Percentiles rank a stretch among this genome's conserved stretches.
Evolutionary conservation across 2,329 filamentous ascomycete species (phyloP).

Genomic region (Dactylonectria macrodidyma): DNA sequence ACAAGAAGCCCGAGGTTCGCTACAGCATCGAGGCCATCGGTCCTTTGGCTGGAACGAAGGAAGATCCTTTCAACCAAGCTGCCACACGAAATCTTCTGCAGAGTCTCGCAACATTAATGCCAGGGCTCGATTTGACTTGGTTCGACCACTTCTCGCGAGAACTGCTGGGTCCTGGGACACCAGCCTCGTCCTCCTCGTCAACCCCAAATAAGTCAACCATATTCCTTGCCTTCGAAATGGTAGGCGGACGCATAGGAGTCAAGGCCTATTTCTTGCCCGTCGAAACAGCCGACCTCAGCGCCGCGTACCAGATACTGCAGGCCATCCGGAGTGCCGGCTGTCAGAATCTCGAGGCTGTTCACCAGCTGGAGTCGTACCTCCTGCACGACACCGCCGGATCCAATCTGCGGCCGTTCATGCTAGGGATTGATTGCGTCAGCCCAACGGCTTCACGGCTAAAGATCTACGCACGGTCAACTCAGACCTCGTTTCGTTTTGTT

Average conservation of each 20-base stretch:
- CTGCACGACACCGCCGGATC: not conserved
- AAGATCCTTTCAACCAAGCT: constrained; percentile 44
- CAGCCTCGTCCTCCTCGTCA: too few species aligned
- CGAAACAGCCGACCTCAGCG: not conserved
- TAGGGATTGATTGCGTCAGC: constrained; percentile 53
- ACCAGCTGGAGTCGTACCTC: constrained; percentile 13
- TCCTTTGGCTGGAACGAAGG: constrained; percentile 43
- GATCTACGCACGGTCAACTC: constrained; percentile 52
- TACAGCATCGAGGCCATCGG: constrained; percentile 54
- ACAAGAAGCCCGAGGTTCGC: constrained; percentile 46
- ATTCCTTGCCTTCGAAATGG: constrained; percentile 29
- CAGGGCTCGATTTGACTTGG: not conserved
- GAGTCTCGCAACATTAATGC: constrained; percentile 13
- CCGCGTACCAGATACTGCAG: constrained; percentile 32
- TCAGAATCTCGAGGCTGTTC: not conserved
- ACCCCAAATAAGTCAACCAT: constrained; percentile 6
- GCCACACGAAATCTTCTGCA: constrained; percentile 13
- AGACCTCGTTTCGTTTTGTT: constrained; percentile 50
- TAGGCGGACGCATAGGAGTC: not conserved
- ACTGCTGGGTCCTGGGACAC: too few species aligned
- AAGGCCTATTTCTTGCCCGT: constrained; percentile 35
- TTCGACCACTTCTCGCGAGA: constrained; percentile 18
- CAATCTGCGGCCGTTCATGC: constrained; percentile 41
- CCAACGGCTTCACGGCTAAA: constrained; percentile 52
- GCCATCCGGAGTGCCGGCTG: constrained; percentile 39